These are phyloP conservation scores for Amaranthus cruentus DNA, from an alignment of 148 eudicot species.

Conservation along the genomic window DNA sequence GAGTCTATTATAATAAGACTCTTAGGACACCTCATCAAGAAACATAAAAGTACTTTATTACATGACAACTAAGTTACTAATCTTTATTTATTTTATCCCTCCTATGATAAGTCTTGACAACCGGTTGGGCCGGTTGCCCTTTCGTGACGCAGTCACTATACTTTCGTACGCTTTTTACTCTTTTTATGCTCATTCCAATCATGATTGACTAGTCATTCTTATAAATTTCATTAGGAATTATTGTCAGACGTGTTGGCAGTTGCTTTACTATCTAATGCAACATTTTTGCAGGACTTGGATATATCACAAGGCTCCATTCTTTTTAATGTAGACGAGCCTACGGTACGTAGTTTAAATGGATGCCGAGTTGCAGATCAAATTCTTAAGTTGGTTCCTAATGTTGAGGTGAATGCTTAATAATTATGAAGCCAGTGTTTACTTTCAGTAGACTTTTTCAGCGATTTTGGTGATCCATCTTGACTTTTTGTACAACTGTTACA, in stretches of 20 bases:
- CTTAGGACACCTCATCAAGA: too few relatives aligned
- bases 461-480: constrained; percentile 4
- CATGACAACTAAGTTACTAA: too few relatives aligned
- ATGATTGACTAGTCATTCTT: background rate
- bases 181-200: background rate
- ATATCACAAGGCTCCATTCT: constrained; percentile 69
- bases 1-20: too few relatives aligned
- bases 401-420: constrained; percentile 40
- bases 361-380: constrained; percentile 91
- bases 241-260: background rate
- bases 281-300: constrained; percentile 61
- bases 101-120: too few relatives aligned
- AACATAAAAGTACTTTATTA: too few relatives aligned
- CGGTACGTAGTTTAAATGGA: constrained; percentile 88
- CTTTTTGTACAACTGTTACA: constrained; percentile 20
- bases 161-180: background rate
- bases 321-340: constrained; percentile 73
- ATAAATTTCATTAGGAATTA: background rate
- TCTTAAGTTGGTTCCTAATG: constrained; percentile 88
- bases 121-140: too few relatives aligned
- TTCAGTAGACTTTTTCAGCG: background rate
- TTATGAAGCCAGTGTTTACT: background rate
- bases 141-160: background rate
- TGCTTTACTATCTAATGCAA: constrained; percentile 10
- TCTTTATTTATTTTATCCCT: too few relatives aligned